Base-by-base conservation (phyloP, 768 basidiomycete species). In the Boletus rubescentipes region DNA sequence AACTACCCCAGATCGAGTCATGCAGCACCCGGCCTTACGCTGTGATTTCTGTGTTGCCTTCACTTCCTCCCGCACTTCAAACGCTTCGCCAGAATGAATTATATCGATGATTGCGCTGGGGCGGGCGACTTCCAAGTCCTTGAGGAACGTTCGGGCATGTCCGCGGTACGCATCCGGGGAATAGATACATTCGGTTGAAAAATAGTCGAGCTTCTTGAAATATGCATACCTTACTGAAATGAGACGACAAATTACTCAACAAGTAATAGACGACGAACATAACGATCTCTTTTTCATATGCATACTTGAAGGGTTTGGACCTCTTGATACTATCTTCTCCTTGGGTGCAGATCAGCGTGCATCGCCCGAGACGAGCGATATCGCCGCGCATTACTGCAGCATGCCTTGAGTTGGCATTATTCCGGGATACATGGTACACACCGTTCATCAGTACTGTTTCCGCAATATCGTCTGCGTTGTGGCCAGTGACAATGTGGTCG, bases 391-490 rank as follows among this genome's bases (percentile, higher is more conserved):
- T 96, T 56, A 98, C 96, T 99, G 57, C 9, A 43, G 20, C 18
- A 29, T n/a, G 21, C 9, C 26, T 44, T 43, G 20, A 58, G 53
- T 18, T 35, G n/a, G 32, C 14, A 21, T 47, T 11, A 9, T 26
- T 38, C 14, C 20, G 23, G 14, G 41, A 5, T 32, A 15, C 21
- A 55, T 9, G 8, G 5, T 21, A 78, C 92, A 57, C 53, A 96
- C 96, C 92, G 64, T 99, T 99, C 97, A 99, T 99, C 26, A 99
- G 73, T 3, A 99, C 91, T 1, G 97, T 99, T 74, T 99, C 97
- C 7, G 97, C 97, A 36, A 98, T 96, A 70, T 99, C 97, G 67
- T 99, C 97, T 40, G 97, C 97, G 66, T 99, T 99, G 71, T 99
- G 97, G 2, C 97, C 97, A 0, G 97, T 99, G 8, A 99, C 94